phyloP scores from a whole-genome alignment of 192 early-diverging fungal species.

The Lobosporangium transversale region DNA sequence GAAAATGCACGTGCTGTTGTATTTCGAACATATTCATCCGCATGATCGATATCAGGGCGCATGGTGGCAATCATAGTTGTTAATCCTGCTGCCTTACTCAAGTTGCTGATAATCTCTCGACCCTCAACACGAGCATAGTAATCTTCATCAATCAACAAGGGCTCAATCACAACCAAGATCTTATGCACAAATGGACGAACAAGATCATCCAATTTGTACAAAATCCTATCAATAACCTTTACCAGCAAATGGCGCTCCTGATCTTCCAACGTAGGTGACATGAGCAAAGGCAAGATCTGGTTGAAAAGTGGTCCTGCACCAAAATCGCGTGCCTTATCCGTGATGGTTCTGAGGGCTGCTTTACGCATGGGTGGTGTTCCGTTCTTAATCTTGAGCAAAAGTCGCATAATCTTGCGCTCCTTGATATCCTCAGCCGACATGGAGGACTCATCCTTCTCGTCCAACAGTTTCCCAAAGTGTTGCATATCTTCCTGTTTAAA shows the following conservation, averaged over 20 bases:
- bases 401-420: conserved; percentile 95
- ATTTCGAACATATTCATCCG: conserved; percentile 97
- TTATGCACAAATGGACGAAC: conserved; percentile 98
- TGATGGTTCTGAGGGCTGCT: conserved; percentile 91
- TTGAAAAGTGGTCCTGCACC: conserved; percentile 95
- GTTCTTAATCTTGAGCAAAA: conserved; percentile 98
- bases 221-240: conserved; percentile 96
- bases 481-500: conserved; percentile 98
- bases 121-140: conserved; percentile 98
- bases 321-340: conserved; percentile 94
- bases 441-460: conserved; percentile 83
- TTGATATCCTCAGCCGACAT: conserved; percentile 88
- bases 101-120: conserved; percentile 97
- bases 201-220: conserved; percentile 96
- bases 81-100: conserved; percentile 96
- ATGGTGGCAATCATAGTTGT: conserved; percentile 98
- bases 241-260: conserved; percentile 98
- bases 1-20: conserved; percentile 97
- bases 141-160: conserved; percentile 96
- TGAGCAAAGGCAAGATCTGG: conserved; percentile 94
- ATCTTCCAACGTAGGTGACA: conserved; percentile 97
- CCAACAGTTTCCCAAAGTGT: conserved; percentile 92
- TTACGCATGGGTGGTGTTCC: conserved; percentile 96
- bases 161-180: conserved; percentile 99
- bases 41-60: conserved; percentile 99